A percentile compares a stretch with the other conserved stretches of the same genome.
Evolutionary conservation across 2,329 filamentous ascomycete species (phyloP).

Genomic region (Phoma sp.): DNA sequence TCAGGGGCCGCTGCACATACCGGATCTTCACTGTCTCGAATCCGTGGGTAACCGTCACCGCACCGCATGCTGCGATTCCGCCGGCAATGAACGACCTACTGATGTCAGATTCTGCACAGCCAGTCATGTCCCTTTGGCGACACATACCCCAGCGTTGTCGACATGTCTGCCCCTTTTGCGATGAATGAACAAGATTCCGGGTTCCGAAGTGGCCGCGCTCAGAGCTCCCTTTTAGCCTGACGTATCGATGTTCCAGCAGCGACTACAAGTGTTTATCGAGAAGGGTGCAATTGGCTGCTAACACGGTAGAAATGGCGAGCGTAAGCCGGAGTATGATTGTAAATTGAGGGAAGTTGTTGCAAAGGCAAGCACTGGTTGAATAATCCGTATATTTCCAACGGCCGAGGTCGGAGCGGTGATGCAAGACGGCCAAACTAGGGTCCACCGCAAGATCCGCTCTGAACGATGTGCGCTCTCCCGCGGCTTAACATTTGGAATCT

Average conservation of each 20-base stretch:
- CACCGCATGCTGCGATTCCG: constrained; percentile 94
- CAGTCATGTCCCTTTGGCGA: not conserved
- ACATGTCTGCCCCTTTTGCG: constrained; percentile 45
- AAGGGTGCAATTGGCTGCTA: not conserved
- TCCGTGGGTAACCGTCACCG: constrained; percentile 95
- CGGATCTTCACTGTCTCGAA: constrained; percentile 99
- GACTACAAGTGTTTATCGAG: not conserved
- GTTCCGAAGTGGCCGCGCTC: constrained; percentile 8
- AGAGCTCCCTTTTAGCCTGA: not conserved
- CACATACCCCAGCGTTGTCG: constrained; percentile 55
- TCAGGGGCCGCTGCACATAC: constrained; percentile 55
- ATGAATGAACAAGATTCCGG: constrained; percentile 4
- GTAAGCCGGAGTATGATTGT: not conserved
- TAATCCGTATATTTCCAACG: constrained; percentile 11
- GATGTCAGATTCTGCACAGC: constrained; percentile 1
- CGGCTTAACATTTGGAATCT: constrained; percentile 15
- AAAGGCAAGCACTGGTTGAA: constrained; percentile 6
- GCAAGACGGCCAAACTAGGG: constrained; percentile 11
- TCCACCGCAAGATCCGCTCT: not conserved
- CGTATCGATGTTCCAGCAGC: not conserved
- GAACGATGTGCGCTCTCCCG: constrained; percentile 11
- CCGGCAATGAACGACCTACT: constrained; percentile 87
- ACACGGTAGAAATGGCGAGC: not conserved
- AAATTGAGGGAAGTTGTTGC: constrained; percentile 3
- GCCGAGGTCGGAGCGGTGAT: constrained; percentile 20